Conservation (phyloP, 139 green algal genomes). For the Volvox africanus region DNA sequence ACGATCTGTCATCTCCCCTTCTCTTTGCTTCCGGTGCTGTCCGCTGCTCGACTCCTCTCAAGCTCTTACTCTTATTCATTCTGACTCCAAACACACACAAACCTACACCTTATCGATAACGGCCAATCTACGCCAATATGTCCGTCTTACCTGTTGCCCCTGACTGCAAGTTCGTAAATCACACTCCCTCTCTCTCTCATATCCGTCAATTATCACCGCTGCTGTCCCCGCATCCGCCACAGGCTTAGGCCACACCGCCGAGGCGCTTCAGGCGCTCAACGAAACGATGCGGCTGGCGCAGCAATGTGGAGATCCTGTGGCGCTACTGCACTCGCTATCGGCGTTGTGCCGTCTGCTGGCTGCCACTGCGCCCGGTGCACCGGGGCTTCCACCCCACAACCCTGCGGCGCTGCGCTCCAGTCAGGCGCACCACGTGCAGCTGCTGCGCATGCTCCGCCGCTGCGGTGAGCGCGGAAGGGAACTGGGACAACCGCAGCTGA, state of each 20-base stretch:
- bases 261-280: slow-evolving; percentile 68
- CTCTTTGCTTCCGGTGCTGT: too few species aligned
- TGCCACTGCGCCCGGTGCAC: slow-evolving; percentile 52
- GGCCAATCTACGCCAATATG: too few species aligned
- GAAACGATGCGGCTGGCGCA: slow-evolving; percentile 74
- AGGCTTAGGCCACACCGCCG: slow-evolving; percentile 52
- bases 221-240: too few species aligned
- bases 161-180: too few species aligned
- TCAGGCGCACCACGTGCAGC: slow-evolving; percentile 64
- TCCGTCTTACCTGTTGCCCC: too few species aligned
- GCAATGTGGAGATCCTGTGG: slow-evolving; percentile 56
- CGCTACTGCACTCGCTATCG: slow-evolving; percentile 65
- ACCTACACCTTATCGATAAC: too few species aligned
- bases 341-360: slow-evolving; percentile 68
- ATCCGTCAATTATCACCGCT: too few species aligned
- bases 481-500: slow-evolving; percentile 70
- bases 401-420: slow-evolving; percentile 40
- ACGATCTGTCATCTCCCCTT: too few species aligned
- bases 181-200: too few species aligned
- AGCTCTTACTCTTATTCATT: too few species aligned
- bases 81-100: too few species aligned
- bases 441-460: slow-evolving; percentile 69
- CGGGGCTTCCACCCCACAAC: slow-evolving; percentile 26
- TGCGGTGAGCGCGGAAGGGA: slow-evolving; percentile 60
- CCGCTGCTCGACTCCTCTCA: too few species aligned